Evolutionary conservation across 495 filamentous ascomycete species (phyloP), one percentile per base, ranked within the genome.

Genomic region (Talaromyces borbonicus): DNA sequence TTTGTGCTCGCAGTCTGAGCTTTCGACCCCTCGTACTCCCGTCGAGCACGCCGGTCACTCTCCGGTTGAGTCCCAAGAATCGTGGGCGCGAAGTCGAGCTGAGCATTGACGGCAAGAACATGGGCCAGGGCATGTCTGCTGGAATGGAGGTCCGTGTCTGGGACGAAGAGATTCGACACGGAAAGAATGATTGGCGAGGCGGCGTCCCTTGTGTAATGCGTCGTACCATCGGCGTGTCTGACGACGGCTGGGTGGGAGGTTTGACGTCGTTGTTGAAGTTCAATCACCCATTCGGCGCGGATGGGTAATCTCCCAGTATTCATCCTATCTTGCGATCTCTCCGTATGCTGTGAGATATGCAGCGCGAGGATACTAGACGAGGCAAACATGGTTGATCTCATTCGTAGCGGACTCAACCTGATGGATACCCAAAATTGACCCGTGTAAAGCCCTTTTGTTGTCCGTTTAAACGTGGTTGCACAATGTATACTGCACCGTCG

Each of bases 211-310:
- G 73, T 50, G 67, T 78, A 16, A 74, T 77, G 66, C 63, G 73
- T 30, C 57, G 72, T 52, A 63, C 62, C 29, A 58, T 62, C 12
- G 75, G 77, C 2, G 56, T 62, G 1, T 65, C 72, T 18, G 79
- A 82, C 51, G 92, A 97, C 60, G 86, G 87, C 11, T 98, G 93
- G 93, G 92, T 98, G 12, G 92, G 90, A 1, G 92, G 93, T 5
- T 62, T 98, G 63, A 97, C 96, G 63, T 86, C 86, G 39, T 58
- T 97, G 54, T 67, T 98, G 55, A 98, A 98, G 67, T 98, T 97
- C 55, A 98, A 98, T 60, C 84, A 95, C 67, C 89, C 93, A 2
- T 96, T 98, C 69, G 92, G 92, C 0, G 87, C 94, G 56, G 72
- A 82, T 45, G 53, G 53, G 16, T 59, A 50, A 54, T 9, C n/a